Evolutionary conservation across 148 eudicot genomes (phyloP), one percentile per base, ranked within the genome.

Genomic region (Chenopodium album): DNA sequence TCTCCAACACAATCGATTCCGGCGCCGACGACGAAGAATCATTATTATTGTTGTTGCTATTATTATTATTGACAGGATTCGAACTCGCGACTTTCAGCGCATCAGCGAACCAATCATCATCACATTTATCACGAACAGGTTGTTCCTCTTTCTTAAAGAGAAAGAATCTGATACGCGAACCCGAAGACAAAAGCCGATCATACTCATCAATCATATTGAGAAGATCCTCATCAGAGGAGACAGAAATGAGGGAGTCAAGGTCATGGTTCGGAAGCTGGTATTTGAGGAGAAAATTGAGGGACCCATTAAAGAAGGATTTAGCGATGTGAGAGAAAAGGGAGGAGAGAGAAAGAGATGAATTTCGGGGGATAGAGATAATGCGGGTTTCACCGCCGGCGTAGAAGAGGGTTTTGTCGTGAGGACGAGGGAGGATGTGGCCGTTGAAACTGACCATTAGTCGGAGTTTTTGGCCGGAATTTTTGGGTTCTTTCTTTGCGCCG

Each of bases 351-450:
- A 82, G 60, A 11, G 89, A 86, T 76, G 84, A 74, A 50, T 77
- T 87, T 66, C 92, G 90, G 73, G 88, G 86, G 14, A 95, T 72
- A 79, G 92, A 86, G 62, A 93, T 85, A 77, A 95, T 88, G 52
- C 97, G 97, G 71, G 97, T 93, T 47, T 95, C 99, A 13, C 99
- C 99, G 82, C 94, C 94, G 84, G 88, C 84, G 87, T 95, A 95
- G 84, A 79, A 87, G 41, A 95, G 91, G 31, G 92, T 79, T 66
- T 90, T 93, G 84, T 84, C 84, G 85, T 87, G 82, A 0, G 98
- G 97, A n/a, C 95, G 94, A 2, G 97, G 94, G 82, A 89, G 77
- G 12, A 95, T 93, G 83, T 91, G 94, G 52, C 99, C 99, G 71
- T 92, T 91, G 81, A 87, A 91, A 86, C 98, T 92, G 85, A 89